Evolutionary conservation across 2,329 filamentous ascomycete species (phyloP).

Genomic region (Fusarium nurragi): DNA sequence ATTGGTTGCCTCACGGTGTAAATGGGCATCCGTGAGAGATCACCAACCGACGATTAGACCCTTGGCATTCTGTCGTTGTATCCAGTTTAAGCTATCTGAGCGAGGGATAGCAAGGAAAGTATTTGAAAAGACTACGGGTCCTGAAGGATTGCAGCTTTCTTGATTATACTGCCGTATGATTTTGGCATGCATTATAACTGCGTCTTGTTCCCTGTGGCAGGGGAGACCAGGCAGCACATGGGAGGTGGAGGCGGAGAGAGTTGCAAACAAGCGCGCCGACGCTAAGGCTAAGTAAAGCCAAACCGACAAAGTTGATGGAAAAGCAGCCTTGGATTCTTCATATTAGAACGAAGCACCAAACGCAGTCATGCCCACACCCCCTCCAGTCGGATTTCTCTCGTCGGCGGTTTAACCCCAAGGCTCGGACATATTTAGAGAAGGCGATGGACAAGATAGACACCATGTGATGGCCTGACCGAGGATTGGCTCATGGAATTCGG

Average conservation of each 20-base stretch:
- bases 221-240: conserved; percentile 27
- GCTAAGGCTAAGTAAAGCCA: conserved; percentile 45
- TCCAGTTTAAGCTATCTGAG: conserved; percentile 12
- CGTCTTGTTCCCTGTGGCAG: conserved; percentile 20
- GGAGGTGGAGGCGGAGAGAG: conserved; percentile 27
- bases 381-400: conserved; percentile 38
- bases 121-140: conserved; percentile 15
- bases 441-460: conserved; percentile 30
- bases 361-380: conserved; percentile 36
- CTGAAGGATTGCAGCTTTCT: conserved; percentile 21
- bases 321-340: conserved; percentile 50
- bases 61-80: conserved; percentile 18
- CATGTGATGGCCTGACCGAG: conserved; percentile 27
- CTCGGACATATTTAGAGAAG: conserved; percentile 24
- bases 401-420: conserved; percentile 24
- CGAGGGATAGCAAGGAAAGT: conserved; percentile 9
- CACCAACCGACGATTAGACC: conserved; percentile 19
- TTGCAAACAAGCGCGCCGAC: conserved; percentile 47
- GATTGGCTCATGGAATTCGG: conserved; percentile 29
- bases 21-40: conserved; percentile 31
- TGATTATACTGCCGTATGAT: conserved; percentile 32
- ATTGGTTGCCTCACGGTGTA: conserved; percentile 33
- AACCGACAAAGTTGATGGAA: conserved; percentile 43
- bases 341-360: conserved; percentile 27
- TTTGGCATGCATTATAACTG: conserved; percentile 35